Evolutionary conservation across 2,329 filamentous ascomycete genomes (phyloP), one percentile per base, ranked within the genome.

Genomic region (Fusarium sp.): DNA sequence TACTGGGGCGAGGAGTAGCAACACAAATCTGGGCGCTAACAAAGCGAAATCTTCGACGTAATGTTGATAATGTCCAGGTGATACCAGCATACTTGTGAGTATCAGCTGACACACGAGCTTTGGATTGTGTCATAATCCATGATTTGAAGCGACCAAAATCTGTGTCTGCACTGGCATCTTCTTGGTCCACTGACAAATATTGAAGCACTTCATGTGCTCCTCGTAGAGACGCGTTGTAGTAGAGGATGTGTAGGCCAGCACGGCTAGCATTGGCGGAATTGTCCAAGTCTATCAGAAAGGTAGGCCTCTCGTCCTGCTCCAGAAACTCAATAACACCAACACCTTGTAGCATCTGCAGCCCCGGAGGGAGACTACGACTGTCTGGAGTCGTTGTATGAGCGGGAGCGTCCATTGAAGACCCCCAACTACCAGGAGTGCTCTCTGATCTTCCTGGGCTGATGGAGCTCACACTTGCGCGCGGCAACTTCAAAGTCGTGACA

Each of bases 291-390:
- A 96, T 85, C 46, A 96, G 87, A 76, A 96, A 94, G 0, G 92
- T 93, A 6, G 93, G 94, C 52, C 94, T 86, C 56, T 92, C 89
- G 79, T 96, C 94, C 73, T 93, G 89, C 78, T 96, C 93, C 44
- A 96, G 81, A 43, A 96, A 83, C 80, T 96, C 94, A 25, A 92
- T 82, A 15, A 94, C 87, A 30, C 92, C 91, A 58, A 95, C 85
- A 32, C 88, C 88, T 46, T 89, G 88, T 9, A 95, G 84, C 57
- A 90, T 83, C 58, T 90, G 86, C 49, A 89, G 72, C 9, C 86
- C 85, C 4, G 88, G 85, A 2, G 84, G 81, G 60, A 85, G 82
- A 10, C 83, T 81, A 69, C 84, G 84, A 32, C 81, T 81, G 63
- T 90, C 90, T 13, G 89, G 86, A 59, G 87, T 91, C 47, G 83